Conservation (phyloP, 1,139 yeast genomes). For the Sugiyamaella neomexicana region DNA sequence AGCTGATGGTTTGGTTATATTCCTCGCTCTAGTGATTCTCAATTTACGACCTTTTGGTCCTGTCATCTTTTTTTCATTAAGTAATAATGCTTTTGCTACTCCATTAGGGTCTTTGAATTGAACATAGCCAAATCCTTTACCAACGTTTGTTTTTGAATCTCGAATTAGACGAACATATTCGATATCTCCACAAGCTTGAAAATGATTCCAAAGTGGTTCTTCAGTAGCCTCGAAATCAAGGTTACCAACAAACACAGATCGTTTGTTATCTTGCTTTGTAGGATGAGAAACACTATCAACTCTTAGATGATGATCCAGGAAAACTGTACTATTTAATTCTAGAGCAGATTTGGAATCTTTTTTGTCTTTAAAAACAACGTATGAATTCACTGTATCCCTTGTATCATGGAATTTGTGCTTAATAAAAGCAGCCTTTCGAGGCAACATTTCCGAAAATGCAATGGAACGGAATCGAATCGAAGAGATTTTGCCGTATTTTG, state of each 20-base stretch:
- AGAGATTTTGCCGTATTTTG: conserved; percentile 58
- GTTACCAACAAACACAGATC: conserved; percentile 90
- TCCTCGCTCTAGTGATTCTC: conserved; percentile 77
- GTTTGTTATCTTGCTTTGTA: conserved; percentile 75
- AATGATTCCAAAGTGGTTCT: conserved; percentile 84
- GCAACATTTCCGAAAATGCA: conserved; percentile 83
- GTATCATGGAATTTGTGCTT: conserved; percentile 74
- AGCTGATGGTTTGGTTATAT: conserved; percentile 45
- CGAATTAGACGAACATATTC: conserved; percentile 89
- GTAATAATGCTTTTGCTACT: conserved; percentile 77
- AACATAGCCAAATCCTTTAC: conserved; percentile 96
- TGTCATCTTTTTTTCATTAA: conserved; percentile 67
- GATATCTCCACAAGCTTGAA: conserved; percentile 65
- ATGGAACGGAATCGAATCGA: conserved; percentile 90
- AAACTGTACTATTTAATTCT: conserved; percentile 63
- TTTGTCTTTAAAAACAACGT: conserved; percentile 67
- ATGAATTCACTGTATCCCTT: conserved; percentile 83
- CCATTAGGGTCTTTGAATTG: conserved; percentile 82
- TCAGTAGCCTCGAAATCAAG: conserved; percentile 90
- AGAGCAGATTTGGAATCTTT: conserved; percentile 56
- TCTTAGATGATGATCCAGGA: conserved; percentile 73
- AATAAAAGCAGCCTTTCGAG: conserved; percentile 89
- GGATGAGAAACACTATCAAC: conserved; percentile 95
- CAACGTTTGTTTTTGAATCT: conserved; percentile 89
- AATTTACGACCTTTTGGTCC: conserved; percentile 58